Conservation (phyloP, 2,329 filamentous ascomycete genomes). For the Arthrobotrys megalospora region DNA sequence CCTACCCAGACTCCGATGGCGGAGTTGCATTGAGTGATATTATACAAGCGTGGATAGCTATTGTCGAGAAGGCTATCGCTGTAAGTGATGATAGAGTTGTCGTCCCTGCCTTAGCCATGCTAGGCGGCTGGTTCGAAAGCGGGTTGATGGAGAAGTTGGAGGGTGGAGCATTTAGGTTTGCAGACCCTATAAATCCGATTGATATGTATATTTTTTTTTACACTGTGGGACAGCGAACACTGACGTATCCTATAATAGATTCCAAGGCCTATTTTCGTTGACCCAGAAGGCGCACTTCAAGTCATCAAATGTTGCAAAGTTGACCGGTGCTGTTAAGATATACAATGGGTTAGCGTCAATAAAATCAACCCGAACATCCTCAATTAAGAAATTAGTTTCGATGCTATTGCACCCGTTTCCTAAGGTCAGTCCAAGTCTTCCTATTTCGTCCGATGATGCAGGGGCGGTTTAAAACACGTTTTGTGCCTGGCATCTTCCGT, state of each 20-base stretch:
- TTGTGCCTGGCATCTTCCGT: slow-evolving; percentile 46
- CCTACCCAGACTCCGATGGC: slow-evolving; percentile 65
- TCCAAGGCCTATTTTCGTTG: slow-evolving; percentile 76
- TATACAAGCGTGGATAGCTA: slow-evolving; percentile 66
- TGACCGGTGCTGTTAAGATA: slow-evolving; percentile 83
- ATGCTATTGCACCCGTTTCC: slow-evolving; percentile 88
- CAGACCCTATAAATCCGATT: background rate
- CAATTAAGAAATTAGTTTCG: slow-evolving; percentile 78
- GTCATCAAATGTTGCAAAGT: slow-evolving; percentile 83
- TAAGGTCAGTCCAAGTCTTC: slow-evolving; percentile 70
- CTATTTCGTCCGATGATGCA: slow-evolving; percentile 24
- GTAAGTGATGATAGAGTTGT: slow-evolving; percentile 77
- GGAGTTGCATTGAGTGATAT: slow-evolving; percentile 66
- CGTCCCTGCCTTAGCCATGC: slow-evolving; percentile 76
- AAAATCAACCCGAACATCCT: slow-evolving; percentile 70
- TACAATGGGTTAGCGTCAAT: slow-evolving; percentile 78
- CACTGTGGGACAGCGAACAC: slow-evolving; percentile 11
- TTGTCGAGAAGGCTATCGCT: slow-evolving; percentile 63
- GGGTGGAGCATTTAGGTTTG: slow-evolving; percentile 58
- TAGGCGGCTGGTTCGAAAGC: slow-evolving; percentile 72
- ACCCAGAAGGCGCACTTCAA: slow-evolving; percentile 87
- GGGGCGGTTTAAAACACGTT: slow-evolving; percentile 22
- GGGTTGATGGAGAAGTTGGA: slow-evolving; percentile 69
- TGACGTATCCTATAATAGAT: slow-evolving; percentile 66
- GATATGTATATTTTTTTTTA: background rate